Percentiles rank a stretch among this genome's conserved stretches.
phyloP scores from a whole-genome alignment of 2,329 filamentous ascomycete species.

The Tothia fuscella region DNA sequence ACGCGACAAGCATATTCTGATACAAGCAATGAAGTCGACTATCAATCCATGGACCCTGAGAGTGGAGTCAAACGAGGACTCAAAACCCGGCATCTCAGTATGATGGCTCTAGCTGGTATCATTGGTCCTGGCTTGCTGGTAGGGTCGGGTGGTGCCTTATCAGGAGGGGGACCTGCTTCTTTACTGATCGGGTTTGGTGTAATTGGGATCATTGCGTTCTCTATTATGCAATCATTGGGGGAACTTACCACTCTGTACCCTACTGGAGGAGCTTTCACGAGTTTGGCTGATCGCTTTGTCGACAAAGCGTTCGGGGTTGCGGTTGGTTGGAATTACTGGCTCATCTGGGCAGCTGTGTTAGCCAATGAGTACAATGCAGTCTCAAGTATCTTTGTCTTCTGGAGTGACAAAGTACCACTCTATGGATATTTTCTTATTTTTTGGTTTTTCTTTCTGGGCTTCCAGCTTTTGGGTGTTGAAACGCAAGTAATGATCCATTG shows the following conservation, averaged over 20 bases:
- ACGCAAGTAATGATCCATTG: too few relatives aligned
- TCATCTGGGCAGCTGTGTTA: conserved; percentile 54
- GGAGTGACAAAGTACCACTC: conserved; percentile 36
- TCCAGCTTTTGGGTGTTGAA: conserved; percentile 29
- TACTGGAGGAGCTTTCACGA: conserved; percentile 50
- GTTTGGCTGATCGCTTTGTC: conserved; percentile 49
- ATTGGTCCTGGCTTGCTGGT: conserved; percentile 72
- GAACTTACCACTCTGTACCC: conserved; percentile 51
- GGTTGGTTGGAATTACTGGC: conserved; percentile 45
- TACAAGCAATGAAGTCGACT: too few relatives aligned
- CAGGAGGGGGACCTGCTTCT: conserved; percentile 22
- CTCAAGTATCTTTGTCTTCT: conserved; percentile 53
- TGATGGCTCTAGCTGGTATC: conserved; percentile 40
- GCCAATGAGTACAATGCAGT: conserved; percentile 62
- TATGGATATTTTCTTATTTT: conserved; percentile 32
- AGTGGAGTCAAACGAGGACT: conserved; percentile 57
- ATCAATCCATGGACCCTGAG: conserved; percentile 39
- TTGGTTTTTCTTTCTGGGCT: conserved; percentile 20
- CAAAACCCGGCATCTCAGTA: conserved; percentile 54
- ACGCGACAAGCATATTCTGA: too few relatives aligned
- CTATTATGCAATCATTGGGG: conserved; percentile 54
- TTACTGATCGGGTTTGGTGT: conserved; percentile 35
- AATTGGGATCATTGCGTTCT: conserved; percentile 51
- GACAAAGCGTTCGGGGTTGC: conserved; percentile 48
- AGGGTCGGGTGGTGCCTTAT: conserved; percentile 44